Percentiles rank a stretch among this genome's conserved stretches.
These are phyloP conservation scores for Jaenimonas drosophilae DNA, from an alignment of 208 protist genomes.

Conservation along the genomic window DNA sequence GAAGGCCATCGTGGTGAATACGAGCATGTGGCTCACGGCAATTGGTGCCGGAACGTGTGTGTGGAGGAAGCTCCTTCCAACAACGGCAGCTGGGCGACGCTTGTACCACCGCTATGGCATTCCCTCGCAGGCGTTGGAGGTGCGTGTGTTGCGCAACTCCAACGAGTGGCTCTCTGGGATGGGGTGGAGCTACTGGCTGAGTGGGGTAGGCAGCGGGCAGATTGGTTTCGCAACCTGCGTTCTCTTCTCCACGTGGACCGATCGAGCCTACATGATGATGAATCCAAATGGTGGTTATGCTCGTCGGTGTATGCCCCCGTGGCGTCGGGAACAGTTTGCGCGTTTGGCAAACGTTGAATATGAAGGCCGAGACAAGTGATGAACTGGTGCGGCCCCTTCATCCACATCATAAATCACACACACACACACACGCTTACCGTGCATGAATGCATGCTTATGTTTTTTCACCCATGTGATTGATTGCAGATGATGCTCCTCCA, in stretches of 20 bases:
- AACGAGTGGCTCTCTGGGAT: constrained; percentile 74
- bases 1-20: constrained; percentile 72
- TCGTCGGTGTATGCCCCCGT: constrained; percentile 62
- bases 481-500: no score
- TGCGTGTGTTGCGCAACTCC: constrained; percentile 43
- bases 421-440: no score
- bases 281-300: constrained; percentile 63
- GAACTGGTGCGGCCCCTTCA: no score
- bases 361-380: not conserved
- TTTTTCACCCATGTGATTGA: no score
- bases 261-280: constrained; percentile 82
- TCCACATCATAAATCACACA: no score
- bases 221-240: constrained; percentile 57
- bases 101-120: constrained; percentile 78
- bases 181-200: constrained; percentile 76
- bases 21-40: constrained; percentile 27
- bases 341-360: constrained; percentile 18
- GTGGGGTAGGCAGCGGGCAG: constrained; percentile 57
- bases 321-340: constrained; percentile 59
- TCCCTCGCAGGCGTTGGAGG: constrained; percentile 55
- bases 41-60: constrained; percentile 45
- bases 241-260: constrained; percentile 46
- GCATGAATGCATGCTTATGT: no score
- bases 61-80: constrained; percentile 58
- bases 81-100: constrained; percentile 30